Base-by-base conservation (phyloP, 192 early-diverging fungal genomes). In the Funneliformis geosporum region DNA sequence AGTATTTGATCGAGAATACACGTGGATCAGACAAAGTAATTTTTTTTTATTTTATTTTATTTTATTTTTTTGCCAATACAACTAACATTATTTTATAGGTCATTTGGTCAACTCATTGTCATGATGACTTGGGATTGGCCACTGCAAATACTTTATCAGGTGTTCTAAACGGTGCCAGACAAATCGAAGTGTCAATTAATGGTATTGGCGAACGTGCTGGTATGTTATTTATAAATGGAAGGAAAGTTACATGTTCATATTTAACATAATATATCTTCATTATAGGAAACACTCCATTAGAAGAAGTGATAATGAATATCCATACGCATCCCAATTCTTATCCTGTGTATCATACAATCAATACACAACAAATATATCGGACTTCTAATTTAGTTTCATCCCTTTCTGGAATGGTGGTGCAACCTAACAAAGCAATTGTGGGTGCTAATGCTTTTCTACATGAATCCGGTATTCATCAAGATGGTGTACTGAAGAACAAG, bases 381-480 rank as follows among this genome's bases (percentile, higher is more conserved):
- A 93, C 93, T 44, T 98, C 96, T 43, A 94, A 94, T 79, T 86
- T 99, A 83, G 96, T 99, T 39, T 91, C 93, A 25, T 90, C 91
- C 47, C 90, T 94, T 43, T 94, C 95, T 4, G 97, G 97, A 25
- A 97, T 99, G 96, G 83, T 90, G n/a, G 92, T 99, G 60, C 97
- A 99, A 83, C 90, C 96, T 39, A 99, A 99, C 90, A 99, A 99
- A 87, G 96, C 97, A 60, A 99, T 99, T 81, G 97, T 99, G 50
- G 97, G 97, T 38, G 90, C 93, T 72, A 99, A 99, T 80, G 97
- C 97, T 27, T 99, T 99, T 78, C 87, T 96, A 81, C 97, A 99
- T 83, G 96, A 99, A 87, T 96, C 94, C 78, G 97, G 97, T 42
- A 99, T 99, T 84, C 97, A 99, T 85, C 97, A 99, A 84, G 97